These are phyloP conservation scores for Cylindrotheca closterium DNA, from an alignment of 108 stramenopile species.

Conservation along the genomic window DNA sequence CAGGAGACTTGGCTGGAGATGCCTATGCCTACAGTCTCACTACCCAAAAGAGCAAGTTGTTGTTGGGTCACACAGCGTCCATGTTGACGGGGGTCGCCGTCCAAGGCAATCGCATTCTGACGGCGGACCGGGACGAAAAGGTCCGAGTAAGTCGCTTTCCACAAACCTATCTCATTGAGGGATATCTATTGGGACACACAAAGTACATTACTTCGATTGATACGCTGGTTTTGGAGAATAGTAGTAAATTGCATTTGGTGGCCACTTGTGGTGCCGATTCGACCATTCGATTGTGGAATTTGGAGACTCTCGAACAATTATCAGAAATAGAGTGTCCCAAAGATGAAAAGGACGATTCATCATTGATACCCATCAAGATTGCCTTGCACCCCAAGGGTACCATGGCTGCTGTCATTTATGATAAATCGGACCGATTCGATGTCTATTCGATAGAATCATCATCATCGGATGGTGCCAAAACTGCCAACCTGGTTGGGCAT, in stretches of 20 bases:
- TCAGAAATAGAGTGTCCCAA: conserved; percentile 29
- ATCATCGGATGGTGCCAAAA: neutral
- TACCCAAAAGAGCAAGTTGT: conserved; percentile 21
- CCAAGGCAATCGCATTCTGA: conserved; percentile 40
- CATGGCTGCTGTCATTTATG: conserved; percentile 40
- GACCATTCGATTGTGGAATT: conserved; percentile 74
- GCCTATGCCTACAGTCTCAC: conserved; percentile 60
- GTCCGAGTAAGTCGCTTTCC: conserved; percentile 78
- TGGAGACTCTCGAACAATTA: conserved; percentile 35
- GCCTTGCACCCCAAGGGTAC: conserved; percentile 7
- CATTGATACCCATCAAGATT: conserved; percentile 42
- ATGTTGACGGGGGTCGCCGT: conserved; percentile 66
- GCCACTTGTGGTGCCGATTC: conserved; percentile 70
- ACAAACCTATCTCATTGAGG: conserved; percentile 54
- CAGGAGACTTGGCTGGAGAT: conserved; percentile 80
- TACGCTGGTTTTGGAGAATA: conserved; percentile 5
- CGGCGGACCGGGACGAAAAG: conserved; percentile 87
- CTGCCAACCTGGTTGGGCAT: neutral
- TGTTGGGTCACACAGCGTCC: conserved; percentile 88
- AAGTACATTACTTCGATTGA: conserved; percentile 68
- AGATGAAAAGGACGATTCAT: conserved; percentile 17
- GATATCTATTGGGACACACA: conserved; percentile 75
- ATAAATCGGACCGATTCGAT: conserved; percentile 37
- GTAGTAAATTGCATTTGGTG: conserved; percentile 24
- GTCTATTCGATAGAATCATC: conserved; percentile 15